Base-by-base conservation (phyloP, 768 basidiomycete genomes). In the Suillus variegatus region DNA sequence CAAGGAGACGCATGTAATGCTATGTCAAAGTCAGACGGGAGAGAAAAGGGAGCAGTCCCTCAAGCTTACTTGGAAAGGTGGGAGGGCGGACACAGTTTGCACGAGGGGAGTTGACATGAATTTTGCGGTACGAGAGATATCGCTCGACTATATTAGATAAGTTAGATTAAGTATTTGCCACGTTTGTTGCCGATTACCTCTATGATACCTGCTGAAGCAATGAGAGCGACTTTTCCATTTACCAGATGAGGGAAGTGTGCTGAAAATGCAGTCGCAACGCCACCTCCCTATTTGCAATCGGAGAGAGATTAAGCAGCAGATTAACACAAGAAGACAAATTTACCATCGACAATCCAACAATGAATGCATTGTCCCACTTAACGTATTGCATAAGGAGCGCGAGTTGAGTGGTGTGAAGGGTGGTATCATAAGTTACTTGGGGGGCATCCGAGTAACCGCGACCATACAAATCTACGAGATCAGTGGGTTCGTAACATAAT, bases 371-470 rank as follows among this genome's bases (percentile, higher is more conserved):
- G 12, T 85, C 81, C 92, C 92, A 94, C 61, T 81, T 83, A 55
- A 93, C 75, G 67, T 93, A 86, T 67, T 94, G 92, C 83, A 94
- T 85, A 58, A 94, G 84, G 7, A 93, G 82, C 0, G 93, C 93
- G n/a, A 94, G 88, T 70, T 94, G 92, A 0, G 86, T 87, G 1
- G 87, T 86, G 72, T 89, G 89, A 4, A 94, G 80, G 6, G 81
- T 77, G 1, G 85, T 77, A 67, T 91, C 84, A 73, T 94, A 92
- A 4, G 83, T 85, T 18, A 84, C 86, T 25, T 87, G 83, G 0
- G 92, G 92, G 1, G 92, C 91, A 64, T 91, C 92, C 1, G 91
- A 92, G 76, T 93, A 94, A 6, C 92, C 92, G 46, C 92, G 84
- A 14, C 92, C 93, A 66, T 92, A 93, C 22, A 93, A 80, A 77